These are phyloP conservation scores for Pisolithus tinctorius DNA, from an alignment of 768 basidiomycete genomes.

Conservation along the genomic window DNA sequence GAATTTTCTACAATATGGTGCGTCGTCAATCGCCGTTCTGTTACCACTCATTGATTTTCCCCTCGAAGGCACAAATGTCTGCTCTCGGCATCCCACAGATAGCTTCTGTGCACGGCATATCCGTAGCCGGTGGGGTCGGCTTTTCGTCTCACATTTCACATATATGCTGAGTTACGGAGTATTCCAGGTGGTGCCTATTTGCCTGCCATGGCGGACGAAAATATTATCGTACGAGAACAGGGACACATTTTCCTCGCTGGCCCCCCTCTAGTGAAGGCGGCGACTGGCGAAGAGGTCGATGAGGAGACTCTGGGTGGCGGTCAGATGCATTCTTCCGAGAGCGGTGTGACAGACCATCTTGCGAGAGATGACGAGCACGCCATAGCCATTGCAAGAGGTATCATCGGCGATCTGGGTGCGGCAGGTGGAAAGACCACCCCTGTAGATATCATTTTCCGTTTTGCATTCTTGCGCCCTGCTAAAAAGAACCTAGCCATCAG, in stretches of 20 bases:
- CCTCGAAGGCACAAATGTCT: constrained; percentile 79
- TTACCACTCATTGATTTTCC: constrained; percentile 6
- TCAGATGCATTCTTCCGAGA: constrained; percentile 85
- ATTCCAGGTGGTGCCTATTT: constrained; percentile 79
- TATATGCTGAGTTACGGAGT: constrained; percentile 4
- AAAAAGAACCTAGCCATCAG: constrained; percentile 42
- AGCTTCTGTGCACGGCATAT: constrained; percentile 90
- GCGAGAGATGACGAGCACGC: constrained; percentile 84
- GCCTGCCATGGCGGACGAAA: constrained; percentile 95
- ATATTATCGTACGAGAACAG: constrained; percentile 84
- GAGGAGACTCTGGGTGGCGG: constrained; percentile 91
- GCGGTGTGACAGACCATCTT: constrained; percentile 86
- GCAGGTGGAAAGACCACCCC: constrained; percentile 44
- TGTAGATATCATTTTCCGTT: constrained; percentile 34
- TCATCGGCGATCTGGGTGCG: constrained; percentile 71
- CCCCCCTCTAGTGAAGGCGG: constrained; percentile 90
- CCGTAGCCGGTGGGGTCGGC: constrained; percentile 60
- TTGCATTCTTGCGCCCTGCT: background rate
- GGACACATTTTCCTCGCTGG: constrained; percentile 93
- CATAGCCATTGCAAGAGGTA: constrained; percentile 66
- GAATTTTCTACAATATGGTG: constrained; percentile 98
- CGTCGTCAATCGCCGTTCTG: constrained; percentile 1
- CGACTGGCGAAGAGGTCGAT: constrained; percentile 88
- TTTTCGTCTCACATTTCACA: background rate
- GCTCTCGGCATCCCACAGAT: constrained; percentile 88